Conservation (phyloP, 805 yeast genomes). For the Starmerella bombi region DNA sequence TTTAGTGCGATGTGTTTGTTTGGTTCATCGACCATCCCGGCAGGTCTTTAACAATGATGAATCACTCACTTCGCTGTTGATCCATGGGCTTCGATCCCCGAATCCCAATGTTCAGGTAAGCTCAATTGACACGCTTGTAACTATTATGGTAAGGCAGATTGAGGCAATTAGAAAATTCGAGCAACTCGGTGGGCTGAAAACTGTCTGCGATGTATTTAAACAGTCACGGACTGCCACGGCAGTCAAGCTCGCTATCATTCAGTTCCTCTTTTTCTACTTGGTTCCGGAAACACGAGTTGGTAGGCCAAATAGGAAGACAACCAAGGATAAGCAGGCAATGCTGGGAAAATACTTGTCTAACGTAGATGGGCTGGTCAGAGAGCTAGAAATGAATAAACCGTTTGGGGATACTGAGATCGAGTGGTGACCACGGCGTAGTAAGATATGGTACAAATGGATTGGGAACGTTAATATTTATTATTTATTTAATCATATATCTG, state of each 20-base stretch:
- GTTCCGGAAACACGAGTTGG: slow-evolving; percentile 39
- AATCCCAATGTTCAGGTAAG: slow-evolving; percentile 26
- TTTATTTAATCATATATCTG: too few relatives aligned
- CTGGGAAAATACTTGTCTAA: slow-evolving; percentile 34
- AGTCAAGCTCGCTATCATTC: slow-evolving; percentile 50
- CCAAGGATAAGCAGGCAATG: slow-evolving; percentile 34
- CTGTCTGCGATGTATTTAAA: slow-evolving; percentile 37
- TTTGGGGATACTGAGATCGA: slow-evolving; percentile 38
- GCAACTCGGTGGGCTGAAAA: slow-evolving; percentile 39
- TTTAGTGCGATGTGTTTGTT: slow-evolving; percentile 43
- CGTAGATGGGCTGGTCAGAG: slow-evolving; percentile 36
- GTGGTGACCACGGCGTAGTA: slow-evolving; percentile 27
- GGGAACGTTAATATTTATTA: too few relatives aligned
- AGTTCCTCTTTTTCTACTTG: slow-evolving; percentile 55
- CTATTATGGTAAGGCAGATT: slow-evolving; percentile 44
- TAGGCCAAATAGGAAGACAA: slow-evolving; percentile 27
- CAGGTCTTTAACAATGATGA: slow-evolving; percentile 36
- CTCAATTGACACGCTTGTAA: slow-evolving; percentile 43
- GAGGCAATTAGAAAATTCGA: slow-evolving; percentile 50
- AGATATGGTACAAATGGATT: background rate
- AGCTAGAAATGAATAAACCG: slow-evolving; percentile 35
- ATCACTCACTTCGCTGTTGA: slow-evolving; percentile 5
- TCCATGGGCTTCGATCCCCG: slow-evolving; percentile 7
- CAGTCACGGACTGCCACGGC: slow-evolving; percentile 34
- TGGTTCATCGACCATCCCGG: slow-evolving; percentile 47